phyloP scores from a whole-genome alignment of 805 yeast species.

The Starmerella apis region DNA sequence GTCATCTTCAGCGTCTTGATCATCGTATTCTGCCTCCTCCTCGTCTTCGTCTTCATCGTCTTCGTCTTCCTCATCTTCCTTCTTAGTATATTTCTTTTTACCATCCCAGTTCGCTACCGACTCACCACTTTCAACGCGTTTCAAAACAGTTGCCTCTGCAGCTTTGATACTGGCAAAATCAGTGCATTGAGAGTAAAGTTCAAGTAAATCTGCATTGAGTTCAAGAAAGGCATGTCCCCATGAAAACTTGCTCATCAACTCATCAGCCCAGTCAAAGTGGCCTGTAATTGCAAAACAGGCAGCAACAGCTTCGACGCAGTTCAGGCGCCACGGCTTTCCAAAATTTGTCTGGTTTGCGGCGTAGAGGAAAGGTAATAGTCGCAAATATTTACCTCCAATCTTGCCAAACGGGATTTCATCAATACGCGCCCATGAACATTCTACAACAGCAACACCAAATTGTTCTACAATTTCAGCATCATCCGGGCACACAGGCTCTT shows the following conservation, averaged over 20 bases:
- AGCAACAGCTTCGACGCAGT: conserved; percentile 95
- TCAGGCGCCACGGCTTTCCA: conserved; percentile 89
- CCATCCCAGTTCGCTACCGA: conserved; percentile 22
- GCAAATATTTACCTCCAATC: conserved; percentile 82
- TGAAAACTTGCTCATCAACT: conserved; percentile 65
- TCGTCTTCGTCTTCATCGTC: conserved; percentile 29
- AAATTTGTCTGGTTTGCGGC: conserved; percentile 97
- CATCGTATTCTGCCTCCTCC: conserved; percentile 30
- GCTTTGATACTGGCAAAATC: conserved; percentile 61
- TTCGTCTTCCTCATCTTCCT: conserved; percentile 32
- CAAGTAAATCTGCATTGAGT: conserved; percentile 68
- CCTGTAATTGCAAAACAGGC: conserved; percentile 95
- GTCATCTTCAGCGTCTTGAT: conserved; percentile 28
- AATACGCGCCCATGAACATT: conserved; percentile 97
- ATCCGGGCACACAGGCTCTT: conserved; percentile 77
- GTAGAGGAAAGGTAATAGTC: conserved; percentile 79
- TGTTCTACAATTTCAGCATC: conserved; percentile 68
- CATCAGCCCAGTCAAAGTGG: conserved; percentile 75
- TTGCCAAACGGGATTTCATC: conserved; percentile 91
- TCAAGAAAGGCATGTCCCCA: conserved; percentile 89
- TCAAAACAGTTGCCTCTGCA: conserved; percentile 71
- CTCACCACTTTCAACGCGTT: conserved; percentile 24
- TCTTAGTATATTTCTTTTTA: conserved; percentile 16
- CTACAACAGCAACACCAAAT: conserved; percentile 93
- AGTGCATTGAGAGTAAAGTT: conserved; percentile 65